These are phyloP conservation scores for Pichia exigua DNA, from an alignment of 805 yeast species.

Conservation along the genomic window DNA sequence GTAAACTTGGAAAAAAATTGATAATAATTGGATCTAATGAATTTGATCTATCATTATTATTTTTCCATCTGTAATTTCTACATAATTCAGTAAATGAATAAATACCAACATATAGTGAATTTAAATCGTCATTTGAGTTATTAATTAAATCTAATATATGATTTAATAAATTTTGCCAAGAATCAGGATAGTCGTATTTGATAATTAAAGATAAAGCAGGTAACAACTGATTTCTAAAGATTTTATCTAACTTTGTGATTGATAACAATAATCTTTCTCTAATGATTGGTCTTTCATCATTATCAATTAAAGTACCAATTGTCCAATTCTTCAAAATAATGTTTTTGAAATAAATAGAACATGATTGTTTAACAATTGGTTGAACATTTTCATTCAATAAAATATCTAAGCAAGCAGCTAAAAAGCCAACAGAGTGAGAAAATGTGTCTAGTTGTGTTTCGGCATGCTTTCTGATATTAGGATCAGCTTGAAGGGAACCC, in stretches of 20 bases:
- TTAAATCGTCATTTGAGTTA: slow-evolving; percentile 33
- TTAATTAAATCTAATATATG: slow-evolving; percentile 38
- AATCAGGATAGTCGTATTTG: slow-evolving; percentile 29
- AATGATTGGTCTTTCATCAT: slow-evolving; percentile 68
- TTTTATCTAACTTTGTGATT: slow-evolving; percentile 40
- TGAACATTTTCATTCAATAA: slow-evolving; percentile 46
- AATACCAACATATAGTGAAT: slow-evolving; percentile 55
- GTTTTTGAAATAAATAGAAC: slow-evolving; percentile 85
- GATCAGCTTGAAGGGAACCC: slow-evolving; percentile 68
- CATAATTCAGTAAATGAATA: slow-evolving; percentile 68
- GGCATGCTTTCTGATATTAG: slow-evolving; percentile 53
- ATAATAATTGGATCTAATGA: slow-evolving; percentile 52
- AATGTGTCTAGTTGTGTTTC: slow-evolving; percentile 58
- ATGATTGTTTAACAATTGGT: slow-evolving; percentile 58
- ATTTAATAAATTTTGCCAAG: slow-evolving; percentile 53
- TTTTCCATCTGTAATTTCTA: slow-evolving; percentile 70
- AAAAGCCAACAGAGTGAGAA: slow-evolving; percentile 58
- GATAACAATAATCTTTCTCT: slow-evolving; percentile 62
- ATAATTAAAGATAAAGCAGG: slow-evolving; percentile 50
- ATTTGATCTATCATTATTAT: slow-evolving; percentile 44
- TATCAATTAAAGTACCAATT: slow-evolving; percentile 37
- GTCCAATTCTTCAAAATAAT: slow-evolving; percentile 61
- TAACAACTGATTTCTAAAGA: slow-evolving; percentile 37
- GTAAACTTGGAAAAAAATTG: slow-evolving; percentile 59
- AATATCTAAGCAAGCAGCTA: slow-evolving; percentile 77